Evolutionary conservation across 192 early-diverging fungal genomes (phyloP).

Genomic region (Coemansia sp.): DNA sequence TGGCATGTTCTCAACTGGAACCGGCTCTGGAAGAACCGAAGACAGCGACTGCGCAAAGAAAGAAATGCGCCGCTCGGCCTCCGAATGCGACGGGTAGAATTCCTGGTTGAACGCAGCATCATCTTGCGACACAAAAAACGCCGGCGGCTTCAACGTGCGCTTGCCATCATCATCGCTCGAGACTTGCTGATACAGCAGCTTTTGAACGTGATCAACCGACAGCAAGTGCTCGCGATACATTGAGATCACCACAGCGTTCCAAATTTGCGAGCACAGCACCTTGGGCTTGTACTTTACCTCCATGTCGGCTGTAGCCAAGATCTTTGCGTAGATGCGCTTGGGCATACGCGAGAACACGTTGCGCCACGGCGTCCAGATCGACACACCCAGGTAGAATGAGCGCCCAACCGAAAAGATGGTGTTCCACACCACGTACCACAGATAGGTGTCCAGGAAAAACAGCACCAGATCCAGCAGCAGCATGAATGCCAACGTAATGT

Average conservation of each 20-base stretch:
- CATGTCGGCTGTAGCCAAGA: constrained; percentile 70
- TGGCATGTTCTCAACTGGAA: constrained; percentile 81
- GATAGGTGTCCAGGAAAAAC: constrained; percentile 82
- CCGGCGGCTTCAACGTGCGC: constrained; percentile 67
- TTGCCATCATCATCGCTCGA: constrained; percentile 65
- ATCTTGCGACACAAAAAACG: constrained; percentile 77
- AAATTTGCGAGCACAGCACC: constrained; percentile 75
- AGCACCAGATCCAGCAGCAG: constrained; percentile 72
- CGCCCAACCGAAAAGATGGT: constrained; percentile 75
- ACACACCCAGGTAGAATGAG: constrained; percentile 75
- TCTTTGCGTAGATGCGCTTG: constrained; percentile 77
- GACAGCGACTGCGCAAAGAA: constrained; percentile 88
- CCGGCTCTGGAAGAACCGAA: constrained; percentile 74
- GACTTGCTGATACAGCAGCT: constrained; percentile 74
- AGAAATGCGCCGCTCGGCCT: constrained; percentile 79
- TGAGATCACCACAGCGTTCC: constrained; percentile 82
- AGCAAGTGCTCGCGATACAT: constrained; percentile 82
- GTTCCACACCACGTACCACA: constrained; percentile 88
- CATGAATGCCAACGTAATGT: constrained; percentile 71
- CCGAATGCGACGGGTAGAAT: constrained; percentile 71
- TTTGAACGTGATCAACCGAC: constrained; percentile 71
- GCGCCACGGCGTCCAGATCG: constrained; percentile 81
- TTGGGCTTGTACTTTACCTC: constrained; percentile 78
- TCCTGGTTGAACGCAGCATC: constrained; percentile 70
- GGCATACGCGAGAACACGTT: constrained; percentile 76